A percentile compares a stretch with the other conserved stretches of the same genome.
These are phyloP conservation scores for Misopates orontium DNA, from an alignment of 257 asterid genomes.

Conservation along the genomic window DNA sequence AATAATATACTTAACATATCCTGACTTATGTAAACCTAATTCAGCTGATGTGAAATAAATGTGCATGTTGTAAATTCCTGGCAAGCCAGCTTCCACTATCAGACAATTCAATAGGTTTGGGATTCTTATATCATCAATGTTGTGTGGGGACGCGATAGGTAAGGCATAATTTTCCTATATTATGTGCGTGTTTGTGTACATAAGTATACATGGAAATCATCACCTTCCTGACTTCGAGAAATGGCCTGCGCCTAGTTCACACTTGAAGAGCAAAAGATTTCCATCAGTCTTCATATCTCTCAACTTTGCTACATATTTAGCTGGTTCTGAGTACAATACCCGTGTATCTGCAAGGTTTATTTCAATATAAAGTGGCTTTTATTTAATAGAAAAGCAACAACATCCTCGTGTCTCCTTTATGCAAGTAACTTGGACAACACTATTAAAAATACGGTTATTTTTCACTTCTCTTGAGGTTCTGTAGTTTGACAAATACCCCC, in stretches of 20 bases:
- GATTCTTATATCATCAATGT: not conserved
- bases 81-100: not conserved
- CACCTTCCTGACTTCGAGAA: slow-evolving; percentile 96
- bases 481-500: too few relatives aligned
- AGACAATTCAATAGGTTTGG: not conserved
- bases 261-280: slow-evolving; percentile 71
- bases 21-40: not conserved
- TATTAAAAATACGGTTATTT: not conserved
- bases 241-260: slow-evolving; percentile 96
- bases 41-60: not conserved
- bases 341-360: slow-evolving; percentile 63
- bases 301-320: slow-evolving; percentile 89
- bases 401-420: not conserved
- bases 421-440: slow-evolving; percentile 1
- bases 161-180: not conserved
- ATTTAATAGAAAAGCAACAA: slow-evolving; percentile 4
- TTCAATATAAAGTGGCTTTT: not conserved
- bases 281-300: slow-evolving; percentile 81
- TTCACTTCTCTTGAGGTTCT: too few relatives aligned
- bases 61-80: not conserved
- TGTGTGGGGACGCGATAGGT: not conserved
- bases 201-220: slow-evolving; percentile 19
- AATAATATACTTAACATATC: not conserved
- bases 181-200: not conserved
- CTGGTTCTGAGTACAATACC: slow-evolving; percentile 89